Percentiles rank a stretch among this genome's conserved stretches.
Conservation (phyloP, 1,284 basidiomycete species). For the Termitomyces sp. region DNA sequence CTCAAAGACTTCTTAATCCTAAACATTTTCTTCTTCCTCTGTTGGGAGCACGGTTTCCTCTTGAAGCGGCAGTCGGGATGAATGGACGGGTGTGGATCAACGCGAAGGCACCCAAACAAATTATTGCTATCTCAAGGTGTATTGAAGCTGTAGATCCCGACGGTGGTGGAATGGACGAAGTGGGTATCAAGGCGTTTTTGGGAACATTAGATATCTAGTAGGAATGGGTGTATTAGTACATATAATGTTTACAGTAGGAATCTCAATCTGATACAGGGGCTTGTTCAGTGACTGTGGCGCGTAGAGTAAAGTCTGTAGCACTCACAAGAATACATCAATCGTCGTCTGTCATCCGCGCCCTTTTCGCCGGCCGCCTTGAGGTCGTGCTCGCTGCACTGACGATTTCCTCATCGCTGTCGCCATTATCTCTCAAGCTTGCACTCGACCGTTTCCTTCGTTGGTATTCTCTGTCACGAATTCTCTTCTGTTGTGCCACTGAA, state of each 20-base stretch:
- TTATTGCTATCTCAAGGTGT: slow-evolving; percentile 63
- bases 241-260: slow-evolving; percentile 7
- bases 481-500: slow-evolving; percentile 67
- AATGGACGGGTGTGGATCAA: slow-evolving; percentile 82
- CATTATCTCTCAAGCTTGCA: slow-evolving; percentile 51
- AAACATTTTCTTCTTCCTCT: slow-evolving; percentile 71
- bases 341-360: slow-evolving; percentile 58
- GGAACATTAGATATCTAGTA: slow-evolving; percentile 49
- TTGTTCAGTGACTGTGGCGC: neutral
- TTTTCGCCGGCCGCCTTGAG: slow-evolving; percentile 53
- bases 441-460: slow-evolving; percentile 67
- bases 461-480: slow-evolving; percentile 68
- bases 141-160: slow-evolving; percentile 73
- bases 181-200: slow-evolving; percentile 48
- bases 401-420: slow-evolving; percentile 66
- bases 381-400: slow-evolving; percentile 41
- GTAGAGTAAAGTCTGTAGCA: neutral
- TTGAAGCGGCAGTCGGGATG: slow-evolving; percentile 75
- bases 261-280: neutral
- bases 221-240: slow-evolving; percentile 10
- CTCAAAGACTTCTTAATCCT: slow-evolving; percentile 62
- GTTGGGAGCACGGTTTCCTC: slow-evolving; percentile 67
- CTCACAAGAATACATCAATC: slow-evolving; percentile 24
- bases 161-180: slow-evolving; percentile 51
- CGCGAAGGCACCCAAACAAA: slow-evolving; percentile 61